Evolutionary conservation across 371 early-diverging fungal species (phyloP), one percentile per base, ranked within the genome.

Genomic region (Coelomomyces lativittatus): DNA sequence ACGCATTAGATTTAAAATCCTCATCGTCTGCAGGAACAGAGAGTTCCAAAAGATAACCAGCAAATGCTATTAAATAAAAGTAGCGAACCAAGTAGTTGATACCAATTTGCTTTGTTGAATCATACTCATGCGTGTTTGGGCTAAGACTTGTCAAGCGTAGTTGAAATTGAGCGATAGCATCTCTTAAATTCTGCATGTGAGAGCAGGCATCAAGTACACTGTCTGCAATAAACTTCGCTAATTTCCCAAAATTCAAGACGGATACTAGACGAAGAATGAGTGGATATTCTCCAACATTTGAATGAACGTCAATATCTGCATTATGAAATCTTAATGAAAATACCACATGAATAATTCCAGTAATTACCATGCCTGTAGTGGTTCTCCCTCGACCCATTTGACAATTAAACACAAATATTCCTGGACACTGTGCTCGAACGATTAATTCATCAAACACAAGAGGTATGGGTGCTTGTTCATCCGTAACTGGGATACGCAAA

Each of bases 331-430:
- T n/a, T n/a, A n/a, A n/a, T n/a, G n/a, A n/a, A 4, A 61, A 49
- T 36, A 66, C 52, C 48, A 58, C 52, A 43, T 67, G 50, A 39
- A 63, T 43, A 2, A 81, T 51, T 33, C 74, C 73, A 1, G 83
- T 68, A 9, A 70, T 73, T 26, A 82, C 65, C 70, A 79, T 80
- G 7, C 80, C 83, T 7, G 82, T 81, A 0, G 83, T 85, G 2
- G 85, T 85, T 15, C 85, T 64, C 6, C 85, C 85, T 26, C 83
- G 82, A 7, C 85, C 85, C 85, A 84, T 84, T 51, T 84, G 85
- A 55, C 85, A 84, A 48, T 83, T 83, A 57, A 81, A 84, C 33
- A 84, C 49, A 21, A 23, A 21, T 14, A 10, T 23, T 17, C 2
- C 43, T 31, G 27, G 30, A 3, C 2, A 31, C 31, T 5, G 29